These are phyloP conservation scores for Cladophialophora psammophila DNA, from an alignment of 2,329 filamentous ascomycete genomes.

Conservation along the genomic window DNA sequence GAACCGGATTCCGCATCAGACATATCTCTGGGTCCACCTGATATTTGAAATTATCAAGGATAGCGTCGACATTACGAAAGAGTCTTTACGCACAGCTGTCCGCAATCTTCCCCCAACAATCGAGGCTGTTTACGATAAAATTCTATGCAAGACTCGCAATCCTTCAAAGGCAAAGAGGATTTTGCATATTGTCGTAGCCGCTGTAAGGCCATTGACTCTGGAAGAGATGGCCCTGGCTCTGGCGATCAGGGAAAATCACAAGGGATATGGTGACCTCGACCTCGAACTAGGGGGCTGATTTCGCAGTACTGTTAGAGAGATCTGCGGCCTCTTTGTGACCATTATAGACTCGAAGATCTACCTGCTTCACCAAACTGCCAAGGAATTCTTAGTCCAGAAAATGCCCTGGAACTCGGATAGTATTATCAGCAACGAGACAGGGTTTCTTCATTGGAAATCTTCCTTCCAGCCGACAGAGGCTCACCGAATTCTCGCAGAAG, in stretches of 20 bases:
- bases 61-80: conserved; percentile 26
- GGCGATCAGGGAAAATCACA: conserved; percentile 20
- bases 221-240: conserved; percentile 35
- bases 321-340: conserved; percentile 43
- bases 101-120: conserved; percentile 32
- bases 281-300: conserved; percentile 18
- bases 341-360: conserved; percentile 39
- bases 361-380: conserved; percentile 45
- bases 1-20: conserved; percentile 39
- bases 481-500: not conserved
- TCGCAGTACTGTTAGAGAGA: conserved; percentile 22
- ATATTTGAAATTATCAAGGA: conserved; percentile 27
- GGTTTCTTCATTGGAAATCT: not conserved
- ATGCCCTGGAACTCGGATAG: not conserved
- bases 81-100: conserved; percentile 27
- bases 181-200: conserved; percentile 38
- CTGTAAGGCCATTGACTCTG: conserved; percentile 31
- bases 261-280: not conserved
- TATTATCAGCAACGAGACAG: not conserved
- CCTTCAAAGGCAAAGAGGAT: conserved; percentile 24
- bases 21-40: conserved; percentile 44
- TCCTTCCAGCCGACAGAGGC: not conserved
- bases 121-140: conserved; percentile 36
- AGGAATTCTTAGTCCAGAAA: conserved; percentile 40
- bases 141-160: conserved; percentile 30